Base-by-base conservation (phyloP, 768 basidiomycete species). In the Pholiota molesta region DNA sequence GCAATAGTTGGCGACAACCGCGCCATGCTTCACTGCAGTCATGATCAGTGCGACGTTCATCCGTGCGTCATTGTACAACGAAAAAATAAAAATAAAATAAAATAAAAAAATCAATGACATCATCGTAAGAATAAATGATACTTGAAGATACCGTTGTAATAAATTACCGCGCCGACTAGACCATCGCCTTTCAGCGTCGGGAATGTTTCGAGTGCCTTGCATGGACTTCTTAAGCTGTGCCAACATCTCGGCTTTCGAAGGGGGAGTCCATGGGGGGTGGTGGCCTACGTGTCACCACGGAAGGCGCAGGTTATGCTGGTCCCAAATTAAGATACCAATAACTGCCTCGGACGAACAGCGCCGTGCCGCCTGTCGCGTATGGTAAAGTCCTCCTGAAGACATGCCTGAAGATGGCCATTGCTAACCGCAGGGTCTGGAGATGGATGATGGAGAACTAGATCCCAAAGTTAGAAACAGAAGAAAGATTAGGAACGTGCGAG, bases 1-100 rank as follows among this genome's bases (percentile, higher is more conserved):
- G 72, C 86, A 87, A 77, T 99, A 93, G 80, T 99, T 99, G 52
- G 90, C 87, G 17, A 91, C 89, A 8, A 83, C 83, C 5, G 96
- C 95, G 47, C 96, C 96, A 56, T 92, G 86, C 69, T 94, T 92
- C 45, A 98, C 93, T 5, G 97, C 97, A 17, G 91, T 97, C 87
- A 98, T 88, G 69, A 97, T 84, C 33, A 99, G 81, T 0, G 97
- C 94, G 57, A 97, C 85, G 79, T 99, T 99, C 97, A 99, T 99
- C 14, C 97, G 86, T 1, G 97, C 91, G 69, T 99, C 97, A 69
- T 99, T 99, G 77, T 99, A 97, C 77, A 39, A 45, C 13, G 35
- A 9, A n/a, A n/a, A n/a, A n/a, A n/a, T n/a, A n/a, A n/a, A n/a
- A n/a, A n/a, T n/a, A n/a, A n/a, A n/a, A n/a, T n/a, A n/a, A n/a